phyloP scores from a whole-genome alignment of 2,329 filamentous ascomycete species.

The Colletotrichum filicis region DNA sequence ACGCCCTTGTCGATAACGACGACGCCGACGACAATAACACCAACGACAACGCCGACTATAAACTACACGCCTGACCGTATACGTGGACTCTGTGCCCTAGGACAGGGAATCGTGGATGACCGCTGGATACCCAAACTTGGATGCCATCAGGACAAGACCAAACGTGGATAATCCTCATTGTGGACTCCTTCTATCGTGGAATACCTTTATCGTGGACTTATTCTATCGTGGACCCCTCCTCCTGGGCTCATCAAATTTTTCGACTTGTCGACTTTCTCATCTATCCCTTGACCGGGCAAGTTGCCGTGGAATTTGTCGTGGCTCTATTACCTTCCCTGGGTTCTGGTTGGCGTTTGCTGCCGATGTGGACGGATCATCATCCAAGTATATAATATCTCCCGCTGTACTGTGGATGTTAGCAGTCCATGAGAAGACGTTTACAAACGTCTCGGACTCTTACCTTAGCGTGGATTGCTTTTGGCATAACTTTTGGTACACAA shows the following conservation, averaged over 20 bases:
- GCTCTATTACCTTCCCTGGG: background rate
- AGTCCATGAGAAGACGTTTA: too few relatives aligned
- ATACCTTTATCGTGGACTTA: background rate
- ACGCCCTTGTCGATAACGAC: background rate
- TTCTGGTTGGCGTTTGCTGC: too few relatives aligned
- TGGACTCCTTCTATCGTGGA: background rate
- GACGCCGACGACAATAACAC: background rate
- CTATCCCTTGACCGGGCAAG: background rate
- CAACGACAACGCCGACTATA: background rate
- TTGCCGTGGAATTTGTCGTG: background rate
- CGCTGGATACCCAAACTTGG: background rate
- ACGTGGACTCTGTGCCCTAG: background rate
- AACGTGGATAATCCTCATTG: background rate
- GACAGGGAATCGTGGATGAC: background rate
- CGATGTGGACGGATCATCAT: background rate
- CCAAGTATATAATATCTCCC: background rate
- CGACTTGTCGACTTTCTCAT: rapidly evolving
- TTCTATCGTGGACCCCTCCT: too few relatives aligned
- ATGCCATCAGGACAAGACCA: background rate
- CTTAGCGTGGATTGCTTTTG: background rate
- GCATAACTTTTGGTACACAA: background rate
- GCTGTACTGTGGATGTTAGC: background rate
- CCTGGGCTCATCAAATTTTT: background rate
- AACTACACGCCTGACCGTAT: background rate
- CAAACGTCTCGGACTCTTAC: too few relatives aligned